A percentile compares a stretch with the other conserved stretches of the same genome.
Evolutionary conservation across 129 eudicot genomes (phyloP).

Genomic region (Rutidosis leptorrhynchoides): DNA sequence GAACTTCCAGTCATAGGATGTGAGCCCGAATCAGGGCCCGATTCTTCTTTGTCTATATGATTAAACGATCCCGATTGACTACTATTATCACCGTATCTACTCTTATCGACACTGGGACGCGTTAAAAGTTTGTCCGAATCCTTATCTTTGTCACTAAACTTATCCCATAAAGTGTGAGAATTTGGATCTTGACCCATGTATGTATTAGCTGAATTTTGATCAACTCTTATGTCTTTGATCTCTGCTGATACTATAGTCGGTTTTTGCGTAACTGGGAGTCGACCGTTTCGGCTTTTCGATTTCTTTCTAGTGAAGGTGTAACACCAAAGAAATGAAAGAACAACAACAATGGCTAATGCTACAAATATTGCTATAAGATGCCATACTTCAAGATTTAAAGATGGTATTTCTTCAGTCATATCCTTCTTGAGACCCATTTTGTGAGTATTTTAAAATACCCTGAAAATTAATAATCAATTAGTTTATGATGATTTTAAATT

Average conservation of each 20-base stretch:
- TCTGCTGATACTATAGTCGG: constrained; percentile 61
- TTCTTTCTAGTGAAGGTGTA: constrained; percentile 59
- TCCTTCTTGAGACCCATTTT: constrained; percentile 62
- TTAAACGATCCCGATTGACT: constrained; percentile 65
- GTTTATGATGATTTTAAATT: constrained; percentile 8
- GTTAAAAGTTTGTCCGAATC: constrained; percentile 57
- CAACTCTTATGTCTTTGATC: constrained; percentile 74
- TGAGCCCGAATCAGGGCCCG: constrained; percentile 50
- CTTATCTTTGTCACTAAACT: constrained; percentile 57
- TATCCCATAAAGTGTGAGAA: constrained; percentile 45
- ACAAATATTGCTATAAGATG: constrained; percentile 60
- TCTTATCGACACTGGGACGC: constrained; percentile 43
- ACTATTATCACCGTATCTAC: constrained; percentile 40
- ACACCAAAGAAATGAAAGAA: constrained; percentile 52
- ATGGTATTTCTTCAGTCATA: constrained; percentile 55
- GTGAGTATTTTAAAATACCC: constrained; percentile 28
- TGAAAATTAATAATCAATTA: constrained; percentile 32
- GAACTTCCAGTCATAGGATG: constrained; percentile 54
- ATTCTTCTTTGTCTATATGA: constrained; percentile 49
- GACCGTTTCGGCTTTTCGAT: constrained; percentile 37
- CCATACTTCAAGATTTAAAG: constrained; percentile 80
- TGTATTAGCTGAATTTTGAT: constrained; percentile 53
- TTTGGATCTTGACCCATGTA: constrained; percentile 26
- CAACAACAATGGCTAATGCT: constrained; percentile 45
- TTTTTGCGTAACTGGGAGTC: constrained; percentile 50